Evolutionary conservation across 805 yeast species (phyloP).

Genomic region (Grigorovia yakushimaensis): DNA sequence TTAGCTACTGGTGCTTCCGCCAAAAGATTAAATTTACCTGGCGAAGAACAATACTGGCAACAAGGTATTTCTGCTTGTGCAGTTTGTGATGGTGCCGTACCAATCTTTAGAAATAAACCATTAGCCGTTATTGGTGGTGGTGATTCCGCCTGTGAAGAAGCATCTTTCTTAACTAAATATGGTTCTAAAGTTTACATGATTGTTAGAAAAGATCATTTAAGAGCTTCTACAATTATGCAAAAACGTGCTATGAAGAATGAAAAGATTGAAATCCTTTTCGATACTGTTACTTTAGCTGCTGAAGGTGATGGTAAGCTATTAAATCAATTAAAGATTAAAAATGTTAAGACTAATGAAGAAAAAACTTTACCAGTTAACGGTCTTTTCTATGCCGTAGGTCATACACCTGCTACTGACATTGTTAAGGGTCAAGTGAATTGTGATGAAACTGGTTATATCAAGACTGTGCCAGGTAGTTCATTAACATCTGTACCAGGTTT

Average conservation of each 20-base stretch:
- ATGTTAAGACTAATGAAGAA: conserved; percentile 61
- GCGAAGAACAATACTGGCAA: conserved; percentile 98
- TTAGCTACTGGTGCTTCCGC: conserved; percentile 99
- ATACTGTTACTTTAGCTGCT: conserved; percentile 79
- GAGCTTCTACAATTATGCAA: conserved; percentile 97
- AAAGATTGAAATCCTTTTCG: conserved; percentile 83
- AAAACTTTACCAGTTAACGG: conserved; percentile 75
- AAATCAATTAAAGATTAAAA: conserved; percentile 51
- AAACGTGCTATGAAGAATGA: conserved; percentile 78
- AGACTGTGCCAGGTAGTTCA: conserved; percentile 84
- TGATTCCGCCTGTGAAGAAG: conserved; percentile 99
- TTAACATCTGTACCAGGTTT: conserved; percentile 81
- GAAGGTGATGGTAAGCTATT: conserved; percentile 88
- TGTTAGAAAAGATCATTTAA: conserved; percentile 86
- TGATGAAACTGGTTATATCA: conserved; percentile 81
- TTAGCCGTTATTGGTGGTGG: conserved; percentile 98
- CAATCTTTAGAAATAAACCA: conserved; percentile 96
- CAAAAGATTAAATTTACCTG: conserved; percentile 85
- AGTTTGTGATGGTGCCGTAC: conserved; percentile 99
- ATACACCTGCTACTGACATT: conserved; percentile 84
- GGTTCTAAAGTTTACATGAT: conserved; percentile 91
- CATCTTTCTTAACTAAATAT: conserved; percentile 90
- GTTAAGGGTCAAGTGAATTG: conserved; percentile 70
- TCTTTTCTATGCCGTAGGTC: conserved; percentile 96
- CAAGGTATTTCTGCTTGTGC: conserved; percentile 99